Conservation (phyloP, 1,139 yeast genomes). For the Debaryomyces sp. region DNA sequence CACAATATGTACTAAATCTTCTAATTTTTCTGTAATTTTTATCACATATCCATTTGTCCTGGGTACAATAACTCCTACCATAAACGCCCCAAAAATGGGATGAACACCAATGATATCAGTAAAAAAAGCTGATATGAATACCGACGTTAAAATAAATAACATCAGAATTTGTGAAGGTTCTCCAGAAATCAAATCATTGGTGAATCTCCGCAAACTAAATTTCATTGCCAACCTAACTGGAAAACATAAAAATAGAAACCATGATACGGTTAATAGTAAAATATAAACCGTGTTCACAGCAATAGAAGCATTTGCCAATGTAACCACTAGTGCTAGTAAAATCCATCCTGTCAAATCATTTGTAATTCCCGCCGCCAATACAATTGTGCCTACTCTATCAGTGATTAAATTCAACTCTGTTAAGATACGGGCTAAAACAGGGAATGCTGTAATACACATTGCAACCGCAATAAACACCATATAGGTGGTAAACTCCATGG, state of each 20-base stretch:
- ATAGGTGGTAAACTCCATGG: conserved; percentile 53
- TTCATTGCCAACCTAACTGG: conserved; percentile 56
- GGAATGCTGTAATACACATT: conserved; percentile 81
- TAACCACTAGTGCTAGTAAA: conserved; percentile 70
- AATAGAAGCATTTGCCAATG: conserved; percentile 71
- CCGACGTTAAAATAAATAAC: conserved; percentile 57
- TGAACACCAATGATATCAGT: conserved; percentile 84
- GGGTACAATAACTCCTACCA: conserved; percentile 77
- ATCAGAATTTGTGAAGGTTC: conserved; percentile 14
- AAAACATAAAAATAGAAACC: conserved; percentile 61
- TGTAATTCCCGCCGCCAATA: conserved; percentile 77
- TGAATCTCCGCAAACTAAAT: conserved; percentile 43
- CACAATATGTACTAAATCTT: conserved; percentile 70
- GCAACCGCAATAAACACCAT: conserved; percentile 82
- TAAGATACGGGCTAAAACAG: conserved; percentile 76
- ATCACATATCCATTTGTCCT: conserved; percentile 74
- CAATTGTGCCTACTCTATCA: conserved; percentile 78
- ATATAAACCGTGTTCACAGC: conserved; percentile 72
- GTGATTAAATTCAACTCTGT: conserved; percentile 70
- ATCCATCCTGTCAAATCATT: conserved; percentile 87
- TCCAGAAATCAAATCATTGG: conserved; percentile 56
- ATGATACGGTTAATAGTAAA: conserved; percentile 63
- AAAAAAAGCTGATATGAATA: conserved; percentile 69
- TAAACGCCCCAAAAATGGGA: conserved; percentile 80
- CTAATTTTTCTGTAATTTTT: conserved; percentile 69